These are phyloP conservation scores for Botrytis sinoallii DNA, from an alignment of 2,329 filamentous ascomycete genomes.

Conservation along the genomic window DNA sequence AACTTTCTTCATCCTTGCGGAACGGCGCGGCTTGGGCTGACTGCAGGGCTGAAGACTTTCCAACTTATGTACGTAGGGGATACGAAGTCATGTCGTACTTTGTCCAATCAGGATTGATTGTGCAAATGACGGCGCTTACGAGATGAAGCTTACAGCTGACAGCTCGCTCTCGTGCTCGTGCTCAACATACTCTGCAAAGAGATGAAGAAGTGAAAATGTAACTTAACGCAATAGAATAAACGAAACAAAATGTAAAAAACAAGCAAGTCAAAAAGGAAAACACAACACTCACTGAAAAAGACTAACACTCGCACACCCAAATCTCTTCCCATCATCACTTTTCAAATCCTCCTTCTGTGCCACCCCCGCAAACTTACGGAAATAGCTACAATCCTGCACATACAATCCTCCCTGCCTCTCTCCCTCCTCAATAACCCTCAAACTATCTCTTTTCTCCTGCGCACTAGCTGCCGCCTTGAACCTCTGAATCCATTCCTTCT, in stretches of 20 bases:
- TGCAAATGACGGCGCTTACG: not conserved
- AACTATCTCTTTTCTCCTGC: conserved; percentile 2
- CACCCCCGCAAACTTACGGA: conserved; percentile 25
- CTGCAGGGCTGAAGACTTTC: conserved; percentile 9
- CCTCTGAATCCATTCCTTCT: conserved; percentile 24
- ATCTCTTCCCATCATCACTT: conserved; percentile 26
- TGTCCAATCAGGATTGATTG: not conserved
- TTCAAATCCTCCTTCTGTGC: conserved; percentile 5
- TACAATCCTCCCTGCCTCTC: conserved; percentile 21
- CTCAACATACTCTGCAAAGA: not conserved
- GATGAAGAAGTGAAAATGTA: not conserved
- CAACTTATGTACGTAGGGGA: not conserved
- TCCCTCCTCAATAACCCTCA: conserved; percentile 19
- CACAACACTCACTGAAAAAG: conserved; percentile 43
- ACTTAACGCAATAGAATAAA: not conserved
- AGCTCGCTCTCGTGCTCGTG: not conserved
- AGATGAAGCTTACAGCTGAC: not conserved
- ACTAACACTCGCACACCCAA: conserved; percentile 41
- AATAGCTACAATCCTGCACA: conserved; percentile 35
- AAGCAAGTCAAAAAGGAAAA: not conserved
- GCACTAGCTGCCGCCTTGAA: conserved; percentile 21
- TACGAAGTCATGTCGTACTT: not conserved
- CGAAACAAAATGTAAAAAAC: not conserved
- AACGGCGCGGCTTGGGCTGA: not conserved
- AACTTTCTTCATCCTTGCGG: not conserved